Evolutionary conservation across 2,329 filamentous ascomycete genomes (phyloP), one percentile per base, ranked within the genome.

Genomic region (Clarireedia homoeocarpa): DNA sequence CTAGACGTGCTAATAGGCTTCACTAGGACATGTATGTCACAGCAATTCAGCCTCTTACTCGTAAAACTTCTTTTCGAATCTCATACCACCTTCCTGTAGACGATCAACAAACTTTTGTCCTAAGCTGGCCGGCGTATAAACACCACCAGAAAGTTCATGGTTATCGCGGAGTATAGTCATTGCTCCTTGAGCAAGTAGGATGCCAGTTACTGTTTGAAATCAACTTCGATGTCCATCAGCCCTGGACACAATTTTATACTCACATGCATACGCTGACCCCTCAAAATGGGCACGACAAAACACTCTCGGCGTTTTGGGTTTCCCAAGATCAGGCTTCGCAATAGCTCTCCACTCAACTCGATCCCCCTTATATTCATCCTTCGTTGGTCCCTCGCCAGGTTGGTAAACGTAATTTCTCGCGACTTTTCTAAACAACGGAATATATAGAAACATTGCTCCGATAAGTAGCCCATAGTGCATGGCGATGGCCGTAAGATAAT

Each of bases 101-200:
- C 84, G 76, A 65, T 89, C 81, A 58, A 90, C 73, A 65, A 82
- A 86, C 9, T 76, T 72, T 62, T 85, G 82, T 1, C 88, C 88
- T 2, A 91, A 72, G 53, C 81, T 86, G 0, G 87, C 85, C 0
- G 88, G 83, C 1, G 88, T 91, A 59, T 88, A 81, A 24, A 89
- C 73, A 2, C 87, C 88, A 17, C 87, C 87, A 1, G 75, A 75
- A 12, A 89, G 71, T 48, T 77, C 73, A 40, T 66, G 70, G 14
- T 83, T 77, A 40, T 86, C 84, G 57, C 85, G 75, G 15, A 90
- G 72, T 34, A 91, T 73, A 0, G 83, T 82, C 40, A 80, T 72
- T 4, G 86, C 87, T 12, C 79, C 86, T 63, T 89, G 77, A 2
- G 79, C 77, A 14, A 88, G 66, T 27, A 86, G 75, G 17, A 84